A percentile compares a stretch with the other conserved stretches of the same genome.
These are phyloP conservation scores for Protea cynaroides DNA, from an alignment of 164 flowering plant genomes.

Conservation along the genomic window DNA sequence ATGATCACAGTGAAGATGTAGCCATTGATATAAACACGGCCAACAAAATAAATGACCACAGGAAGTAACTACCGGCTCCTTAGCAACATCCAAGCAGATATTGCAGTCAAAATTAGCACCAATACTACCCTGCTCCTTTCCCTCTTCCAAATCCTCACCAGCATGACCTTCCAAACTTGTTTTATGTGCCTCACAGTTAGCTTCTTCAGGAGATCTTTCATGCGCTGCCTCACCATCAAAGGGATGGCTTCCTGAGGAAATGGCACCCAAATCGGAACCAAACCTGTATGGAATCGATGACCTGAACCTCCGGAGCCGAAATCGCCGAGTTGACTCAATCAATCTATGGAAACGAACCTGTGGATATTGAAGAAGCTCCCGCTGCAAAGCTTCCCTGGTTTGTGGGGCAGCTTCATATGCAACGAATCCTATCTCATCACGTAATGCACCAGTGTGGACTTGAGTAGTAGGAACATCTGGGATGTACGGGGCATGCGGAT, in stretches of 20 bases:
- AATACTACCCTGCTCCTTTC: too few species aligned
- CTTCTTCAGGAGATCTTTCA: constrained; percentile 10
- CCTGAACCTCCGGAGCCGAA: constrained; percentile 18
- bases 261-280: constrained; percentile 8
- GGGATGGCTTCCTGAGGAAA: constrained; percentile 4
- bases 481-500: constrained; percentile 11
- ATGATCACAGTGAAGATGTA: too few species aligned
- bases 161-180: constrained; percentile 2
- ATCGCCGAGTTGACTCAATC: constrained; percentile 14
- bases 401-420: background rate
- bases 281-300: constrained; percentile 12
- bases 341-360: constrained; percentile 18
- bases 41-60: too few species aligned
- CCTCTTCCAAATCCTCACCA: constrained; percentile 14
- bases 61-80: too few species aligned
- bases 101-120: too few species aligned
- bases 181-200: constrained; percentile 12
- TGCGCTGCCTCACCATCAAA: constrained; percentile 11
- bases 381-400: background rate
- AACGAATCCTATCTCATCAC: background rate
- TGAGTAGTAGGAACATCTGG: background rate
- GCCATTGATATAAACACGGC: too few species aligned
- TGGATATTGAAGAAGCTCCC: constrained; percentile 11
- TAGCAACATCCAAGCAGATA: too few species aligned
- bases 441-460: background rate